phyloP scores from a whole-genome alignment of 805 yeast genomes.

The Nematodospora valgi region DNA sequence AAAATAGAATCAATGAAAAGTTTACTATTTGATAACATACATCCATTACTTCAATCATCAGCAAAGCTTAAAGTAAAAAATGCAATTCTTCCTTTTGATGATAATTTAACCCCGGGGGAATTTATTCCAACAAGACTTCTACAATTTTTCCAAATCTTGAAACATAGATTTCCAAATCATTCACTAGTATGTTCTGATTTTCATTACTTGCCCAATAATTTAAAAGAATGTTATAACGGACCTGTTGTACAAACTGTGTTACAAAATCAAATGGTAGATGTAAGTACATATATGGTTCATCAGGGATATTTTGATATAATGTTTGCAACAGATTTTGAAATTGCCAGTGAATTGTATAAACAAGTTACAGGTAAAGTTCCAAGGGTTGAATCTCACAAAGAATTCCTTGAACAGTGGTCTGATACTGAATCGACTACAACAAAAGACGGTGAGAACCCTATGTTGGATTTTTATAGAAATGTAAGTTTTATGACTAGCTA shows the following conservation, averaged over 20 bases:
- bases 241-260: conserved; percentile 82
- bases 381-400: conserved; percentile 54
- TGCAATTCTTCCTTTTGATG: conserved; percentile 60
- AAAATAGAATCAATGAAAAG: conserved; percentile 23
- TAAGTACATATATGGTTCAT: conserved; percentile 72
- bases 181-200: conserved; percentile 74
- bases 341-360: conserved; percentile 58
- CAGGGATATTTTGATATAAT: conserved; percentile 85
- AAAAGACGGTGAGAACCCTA: conserved; percentile 77
- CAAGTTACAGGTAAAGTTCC: conserved; percentile 61
- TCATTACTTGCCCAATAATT: conserved; percentile 42
- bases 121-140: conserved; percentile 76
- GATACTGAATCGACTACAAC: conserved; percentile 65
- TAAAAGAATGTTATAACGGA: conserved; percentile 55
- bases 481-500: conserved; percentile 57
- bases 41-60: conserved; percentile 58
- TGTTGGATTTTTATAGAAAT: conserved; percentile 72
- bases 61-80: conserved; percentile 42
- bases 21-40: conserved; percentile 37
- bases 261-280: conserved; percentile 63
- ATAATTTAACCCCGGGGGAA: conserved; percentile 67
- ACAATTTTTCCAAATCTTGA: conserved; percentile 60
- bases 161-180: conserved; percentile 70
- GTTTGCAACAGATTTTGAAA: conserved; percentile 77
- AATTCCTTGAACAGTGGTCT: conserved; percentile 69